Percentiles rank a stretch among this genome's conserved stretches.
phyloP scores from a whole-genome alignment of 768 basidiomycete species.

The Leccinellum albellum region DNA sequence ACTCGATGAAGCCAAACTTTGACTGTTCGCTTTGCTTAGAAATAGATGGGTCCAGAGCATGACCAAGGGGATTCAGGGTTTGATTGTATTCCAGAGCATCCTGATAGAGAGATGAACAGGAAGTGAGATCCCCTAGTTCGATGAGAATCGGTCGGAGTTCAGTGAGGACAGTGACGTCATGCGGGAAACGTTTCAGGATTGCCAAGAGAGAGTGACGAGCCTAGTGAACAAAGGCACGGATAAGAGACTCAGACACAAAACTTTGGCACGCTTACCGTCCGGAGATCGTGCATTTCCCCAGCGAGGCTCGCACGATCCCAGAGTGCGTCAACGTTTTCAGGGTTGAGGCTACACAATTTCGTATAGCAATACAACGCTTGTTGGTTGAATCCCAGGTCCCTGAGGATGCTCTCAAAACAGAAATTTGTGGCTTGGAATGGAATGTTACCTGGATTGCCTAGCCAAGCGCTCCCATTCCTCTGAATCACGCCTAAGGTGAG shows the following conservation, averaged over 20 bases:
- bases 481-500: slow-evolving; percentile 78
- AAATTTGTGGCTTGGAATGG: slow-evolving; percentile 45
- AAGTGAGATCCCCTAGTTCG: slow-evolving; percentile 61
- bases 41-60: slow-evolving; percentile 31
- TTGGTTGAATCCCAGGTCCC: slow-evolving; percentile 69
- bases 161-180: slow-evolving; percentile 74
- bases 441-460: slow-evolving; percentile 59
- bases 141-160: slow-evolving; percentile 58
- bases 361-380: slow-evolving; percentile 92
- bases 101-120: slow-evolving; percentile 66
- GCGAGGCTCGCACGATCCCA: slow-evolving; percentile 88
- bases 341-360: slow-evolving; percentile 76
- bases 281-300: slow-evolving; percentile 66
- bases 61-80: slow-evolving; percentile 36
- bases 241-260: background rate
- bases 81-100: slow-evolving; percentile 72
- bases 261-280: slow-evolving; percentile 46
- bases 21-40: slow-evolving; percentile 7
- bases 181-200: slow-evolving; percentile 37
- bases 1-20: slow-evolving; percentile 43
- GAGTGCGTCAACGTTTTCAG: slow-evolving; percentile 76
- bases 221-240: slow-evolving; percentile 1
- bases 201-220: slow-evolving; percentile 28
- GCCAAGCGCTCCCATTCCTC: slow-evolving; percentile 89
- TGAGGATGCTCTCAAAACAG: slow-evolving; percentile 49